Evolutionary conservation across 257 asterid genomes (phyloP).

Genomic region (Paraleonurus japonicus): DNA sequence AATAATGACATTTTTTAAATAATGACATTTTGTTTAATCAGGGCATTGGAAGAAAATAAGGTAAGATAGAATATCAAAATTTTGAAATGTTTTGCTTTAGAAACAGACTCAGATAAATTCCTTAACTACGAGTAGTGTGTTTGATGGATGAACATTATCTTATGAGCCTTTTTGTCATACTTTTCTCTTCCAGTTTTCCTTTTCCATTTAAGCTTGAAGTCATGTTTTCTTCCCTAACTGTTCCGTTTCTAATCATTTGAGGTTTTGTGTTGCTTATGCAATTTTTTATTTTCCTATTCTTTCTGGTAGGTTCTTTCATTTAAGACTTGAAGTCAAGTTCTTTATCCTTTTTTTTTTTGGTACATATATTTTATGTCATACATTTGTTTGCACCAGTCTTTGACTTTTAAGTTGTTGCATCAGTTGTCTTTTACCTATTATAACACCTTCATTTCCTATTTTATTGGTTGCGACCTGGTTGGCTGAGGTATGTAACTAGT

Average conservation of each 20-base stretch:
- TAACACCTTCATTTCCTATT: slow-evolving; percentile 80
- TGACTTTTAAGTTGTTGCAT: slow-evolving; percentile 1
- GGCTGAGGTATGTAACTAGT: slow-evolving; percentile 64
- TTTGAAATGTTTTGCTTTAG: background rate
- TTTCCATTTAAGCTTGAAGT: background rate
- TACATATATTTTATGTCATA: background rate
- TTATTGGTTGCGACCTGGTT: slow-evolving; percentile 67
- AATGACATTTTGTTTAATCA: background rate
- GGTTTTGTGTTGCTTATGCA: background rate
- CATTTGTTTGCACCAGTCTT: slow-evolving; percentile 9
- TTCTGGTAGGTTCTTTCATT: background rate
- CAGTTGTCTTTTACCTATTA: background rate
- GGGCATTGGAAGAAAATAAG: background rate
- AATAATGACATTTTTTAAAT: no score
- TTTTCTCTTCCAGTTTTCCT: background rate
- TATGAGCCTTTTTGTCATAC: slow-evolving; percentile 5
- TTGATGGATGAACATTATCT: background rate
- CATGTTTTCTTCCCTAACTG: background rate
- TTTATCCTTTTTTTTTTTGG: background rate
- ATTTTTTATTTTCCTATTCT: background rate
- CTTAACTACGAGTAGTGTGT: background rate
- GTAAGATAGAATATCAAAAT: background rate
- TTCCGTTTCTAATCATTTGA: slow-evolving; percentile 2
- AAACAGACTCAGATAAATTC: background rate
- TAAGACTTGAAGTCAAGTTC: no score